Evolutionary conservation across 148 eudicot species (phyloP), one percentile per base, ranked within the genome.

Genomic region (Euryodendron excelsum): DNA sequence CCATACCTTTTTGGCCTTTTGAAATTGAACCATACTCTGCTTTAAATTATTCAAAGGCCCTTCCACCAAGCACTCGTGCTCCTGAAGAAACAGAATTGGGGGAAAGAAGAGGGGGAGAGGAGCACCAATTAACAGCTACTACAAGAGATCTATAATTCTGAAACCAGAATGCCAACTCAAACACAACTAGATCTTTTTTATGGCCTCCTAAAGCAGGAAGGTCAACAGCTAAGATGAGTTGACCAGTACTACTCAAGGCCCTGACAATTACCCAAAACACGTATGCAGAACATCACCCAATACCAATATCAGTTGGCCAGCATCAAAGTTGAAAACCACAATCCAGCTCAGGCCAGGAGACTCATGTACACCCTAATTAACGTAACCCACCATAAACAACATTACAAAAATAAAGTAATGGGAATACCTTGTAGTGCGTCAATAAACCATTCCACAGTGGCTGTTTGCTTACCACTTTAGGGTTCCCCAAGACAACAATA

Each of bases 11-110:
- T 96, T 96, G 64, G 99, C 98, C 82, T 96, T 96, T 78, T 96
- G 99, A 78, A 93, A 96, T 79, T 96, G 99, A 77, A 96, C 99
- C 99, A 96, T 96, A 84, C 99, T 96, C 82, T 96, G 99, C 89
- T 96, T 96, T 75, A 96, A 80, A 82, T 96, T 96, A 83, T 83
- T 96, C 44, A 96, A 87, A 82, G 99, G 98, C 55, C 99, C 99
- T 89, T 96, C 99, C 69, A 93, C 99, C 88, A 39, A 39, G 44
- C 44, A 39, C 44, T 2, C 44, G 44, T 39, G 6, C 44, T 2
- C 44, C 44, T 39, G 44, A 39, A 39, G 44, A 39, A 39, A 39
- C 44, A 39, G 44, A 39, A 6, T 39, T 2, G 3, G 6, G 6
- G 44, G 44, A 39, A 39, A 39, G 44, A 39, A 39, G 6, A 39